Evolutionary conservation across 2,329 filamentous ascomycete genomes (phyloP).

Genomic region (Fusarium sp.): DNA sequence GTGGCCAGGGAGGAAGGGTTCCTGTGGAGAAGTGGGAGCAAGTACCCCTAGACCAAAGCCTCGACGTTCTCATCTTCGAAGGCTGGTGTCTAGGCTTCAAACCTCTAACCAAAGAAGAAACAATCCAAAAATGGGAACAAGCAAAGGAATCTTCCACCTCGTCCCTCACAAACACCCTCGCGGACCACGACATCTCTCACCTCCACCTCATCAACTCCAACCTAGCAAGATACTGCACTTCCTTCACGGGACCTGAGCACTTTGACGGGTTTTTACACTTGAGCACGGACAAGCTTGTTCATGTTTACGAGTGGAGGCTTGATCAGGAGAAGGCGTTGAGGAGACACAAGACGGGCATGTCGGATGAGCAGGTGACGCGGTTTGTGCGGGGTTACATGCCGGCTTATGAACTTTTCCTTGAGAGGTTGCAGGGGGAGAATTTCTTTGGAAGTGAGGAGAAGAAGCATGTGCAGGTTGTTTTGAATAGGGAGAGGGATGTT

Average conservation of each 20-base stretch:
- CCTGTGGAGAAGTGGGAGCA: conserved; percentile 32
- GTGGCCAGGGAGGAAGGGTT: conserved; percentile 37
- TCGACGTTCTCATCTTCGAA: conserved; percentile 43
- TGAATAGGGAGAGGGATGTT: conserved; percentile 20
- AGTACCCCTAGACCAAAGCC: conserved; percentile 11
- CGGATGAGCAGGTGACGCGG: conserved; percentile 37
- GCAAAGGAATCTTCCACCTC: conserved; percentile 13
- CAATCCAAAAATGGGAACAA: conserved; percentile 34
- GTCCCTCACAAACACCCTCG: conserved; percentile 26
- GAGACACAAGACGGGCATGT: conserved; percentile 38
- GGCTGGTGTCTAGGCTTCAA: conserved; percentile 44
- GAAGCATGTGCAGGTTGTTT: conserved; percentile 29
- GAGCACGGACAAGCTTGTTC: conserved; percentile 35
- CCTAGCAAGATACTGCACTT: conserved; percentile 31
- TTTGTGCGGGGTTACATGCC: conserved; percentile 46
- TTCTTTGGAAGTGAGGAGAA: conserved; percentile 24
- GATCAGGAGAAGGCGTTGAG: conserved; percentile 37
- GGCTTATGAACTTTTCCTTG: conserved; percentile 41
- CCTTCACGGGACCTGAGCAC: conserved; percentile 34
- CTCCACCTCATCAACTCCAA: conserved; percentile 40
- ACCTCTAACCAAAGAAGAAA: conserved; percentile 19
- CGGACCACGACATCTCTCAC: conserved; percentile 30
- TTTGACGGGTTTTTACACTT: conserved; percentile 41
- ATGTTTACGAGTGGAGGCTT: conserved; percentile 43
- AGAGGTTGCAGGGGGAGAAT: conserved; percentile 29